A percentile compares a stretch with the other conserved stretches of the same genome.
phyloP scores from a whole-genome alignment of 2,329 filamentous ascomycete genomes.

The Scytalidium sp. region DNA sequence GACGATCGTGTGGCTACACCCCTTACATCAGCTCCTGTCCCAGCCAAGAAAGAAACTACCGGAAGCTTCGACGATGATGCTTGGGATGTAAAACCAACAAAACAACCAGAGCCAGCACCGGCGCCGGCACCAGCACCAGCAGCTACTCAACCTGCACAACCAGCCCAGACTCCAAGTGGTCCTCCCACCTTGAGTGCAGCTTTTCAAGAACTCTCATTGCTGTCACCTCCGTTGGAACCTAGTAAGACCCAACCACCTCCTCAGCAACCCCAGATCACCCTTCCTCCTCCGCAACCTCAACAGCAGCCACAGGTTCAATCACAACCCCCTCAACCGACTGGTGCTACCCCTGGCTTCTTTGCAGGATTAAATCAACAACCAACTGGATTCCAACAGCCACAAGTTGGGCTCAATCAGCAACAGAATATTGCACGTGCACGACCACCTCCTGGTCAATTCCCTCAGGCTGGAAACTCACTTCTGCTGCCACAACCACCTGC shows the following conservation, averaged over 20 bases:
- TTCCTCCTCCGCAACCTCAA: constrained; percentile 27
- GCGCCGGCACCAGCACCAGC: constrained; percentile 37
- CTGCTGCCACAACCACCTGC: constrained; percentile 74
- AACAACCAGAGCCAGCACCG: constrained; percentile 43
- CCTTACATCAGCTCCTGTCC: constrained; percentile 33
- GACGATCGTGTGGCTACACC: constrained; percentile 46
- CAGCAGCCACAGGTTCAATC: constrained; percentile 26
- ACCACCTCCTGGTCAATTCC: constrained; percentile 64
- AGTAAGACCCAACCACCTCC: constrained; percentile 35
- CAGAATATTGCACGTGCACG: constrained; percentile 59
- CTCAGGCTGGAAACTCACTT: constrained; percentile 53
- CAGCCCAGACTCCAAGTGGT: constrained; percentile 22
- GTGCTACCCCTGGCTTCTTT: constrained; percentile 60
- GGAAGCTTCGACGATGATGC: constrained; percentile 92
- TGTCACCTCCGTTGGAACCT: constrained; percentile 56
- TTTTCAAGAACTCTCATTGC: constrained; percentile 65
- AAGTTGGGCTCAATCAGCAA: constrained; percentile 21
- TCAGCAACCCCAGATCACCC: constrained; percentile 26
- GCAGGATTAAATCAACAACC: constrained; percentile 44
- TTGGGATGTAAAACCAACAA: constrained; percentile 89
- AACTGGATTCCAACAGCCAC: constrained; percentile 34
- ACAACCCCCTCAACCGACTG: constrained; percentile 41
- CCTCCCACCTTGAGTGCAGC: constrained; percentile 63
- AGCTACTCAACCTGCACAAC: constrained; percentile 32
- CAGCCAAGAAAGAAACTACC: constrained; percentile 45